Evolutionary conservation across 495 filamentous ascomycete species (phyloP), one percentile per base, ranked within the genome.

Genomic region (Aspergillus bridgeri): DNA sequence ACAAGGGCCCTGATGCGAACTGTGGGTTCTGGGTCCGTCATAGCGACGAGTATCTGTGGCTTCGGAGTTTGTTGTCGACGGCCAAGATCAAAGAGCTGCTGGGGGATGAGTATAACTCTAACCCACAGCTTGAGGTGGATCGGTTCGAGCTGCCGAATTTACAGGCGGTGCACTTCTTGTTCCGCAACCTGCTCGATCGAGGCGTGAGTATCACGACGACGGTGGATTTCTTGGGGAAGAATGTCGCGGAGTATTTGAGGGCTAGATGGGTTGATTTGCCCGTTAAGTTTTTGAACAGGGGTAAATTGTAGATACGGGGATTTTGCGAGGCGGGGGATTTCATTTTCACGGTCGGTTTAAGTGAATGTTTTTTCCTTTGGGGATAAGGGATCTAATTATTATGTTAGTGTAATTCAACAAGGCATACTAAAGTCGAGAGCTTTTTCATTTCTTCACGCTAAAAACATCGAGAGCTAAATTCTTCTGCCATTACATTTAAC

Each of bases 181-280:
- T 85, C 42, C 75, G 78, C 49, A 79, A 83, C 53, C 58, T 79
- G 24, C 63, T 86, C 22, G 82, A 82, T 42, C 71, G 81, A 8
- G 83, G 82, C 5, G 81, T 83, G 1, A 76, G 70, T 17, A 76
- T 75, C 43, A 79, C 76, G 0, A 76, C 72, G 17, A 78, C 71
- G 1, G 71, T 79, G 29, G 81, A 85, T 54, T 75, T 80, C 46
- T 61, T 85, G 54, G 81, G 79, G 2, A 85, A 85, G 67, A 82
- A 83, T 54, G 76, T 83, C 20, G 81, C 78, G 25, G 81, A 84
- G 64, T 83, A 69, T 58, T 51, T 85, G 53, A 67, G 82, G 38
- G 68, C 71, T 38, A 69, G 68, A 42, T 65, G 75, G 61, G 80
- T 83, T 18, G 78, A 79, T 65, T 57, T 85, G 11, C 83, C 81